Conservation (phyloP, 208 protist species). For the Angomonas deanei region DNA sequence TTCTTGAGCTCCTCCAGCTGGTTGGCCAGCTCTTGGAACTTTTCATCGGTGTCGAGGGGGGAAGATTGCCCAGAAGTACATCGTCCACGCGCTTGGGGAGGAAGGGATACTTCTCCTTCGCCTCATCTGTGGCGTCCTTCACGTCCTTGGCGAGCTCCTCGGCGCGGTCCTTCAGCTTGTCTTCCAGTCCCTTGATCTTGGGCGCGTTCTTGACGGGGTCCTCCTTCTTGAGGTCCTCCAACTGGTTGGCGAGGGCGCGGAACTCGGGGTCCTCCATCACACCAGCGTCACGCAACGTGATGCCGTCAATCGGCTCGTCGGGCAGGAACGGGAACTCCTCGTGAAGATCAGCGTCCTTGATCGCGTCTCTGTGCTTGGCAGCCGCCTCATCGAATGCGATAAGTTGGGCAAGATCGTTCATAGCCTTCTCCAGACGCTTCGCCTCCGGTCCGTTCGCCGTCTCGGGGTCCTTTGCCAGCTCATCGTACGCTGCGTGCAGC, state of each 20-base stretch:
- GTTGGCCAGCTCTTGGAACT: conserved; percentile 16
- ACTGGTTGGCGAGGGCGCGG: conserved; percentile 15
- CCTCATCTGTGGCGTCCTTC: conserved; percentile 21
- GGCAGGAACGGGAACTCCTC: conserved; percentile 20
- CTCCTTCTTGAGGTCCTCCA: conserved; percentile 16
- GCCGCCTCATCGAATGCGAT: conserved; percentile 18
- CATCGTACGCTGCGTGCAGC: too few species aligned
- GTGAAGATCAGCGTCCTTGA: conserved; percentile 11
- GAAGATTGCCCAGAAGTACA: conserved; percentile 36
- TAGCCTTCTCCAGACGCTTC: too few species aligned
- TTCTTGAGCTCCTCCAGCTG: conserved; percentile 18
- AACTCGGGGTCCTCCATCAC: conserved; percentile 27
- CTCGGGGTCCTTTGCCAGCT: too few species aligned
- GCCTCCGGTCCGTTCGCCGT: too few species aligned
- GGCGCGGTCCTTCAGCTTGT: conserved; percentile 12
- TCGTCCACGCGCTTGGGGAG: conserved; percentile 31
- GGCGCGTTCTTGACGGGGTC: conserved; percentile 7
- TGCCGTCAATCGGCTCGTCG: conserved; percentile 21
- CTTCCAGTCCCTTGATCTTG: conserved; percentile 14
- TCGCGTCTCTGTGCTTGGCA: not conserved
- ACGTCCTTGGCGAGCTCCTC: conserved; percentile 15
- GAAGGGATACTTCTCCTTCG: conserved; percentile 43
- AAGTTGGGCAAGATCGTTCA: too few species aligned
- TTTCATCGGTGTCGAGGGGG: conserved; percentile 23
- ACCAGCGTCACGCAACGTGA: conserved; percentile 17